phyloP scores from a whole-genome alignment of 2,329 filamentous ascomycete species.

The Trichoderma sp. region DNA sequence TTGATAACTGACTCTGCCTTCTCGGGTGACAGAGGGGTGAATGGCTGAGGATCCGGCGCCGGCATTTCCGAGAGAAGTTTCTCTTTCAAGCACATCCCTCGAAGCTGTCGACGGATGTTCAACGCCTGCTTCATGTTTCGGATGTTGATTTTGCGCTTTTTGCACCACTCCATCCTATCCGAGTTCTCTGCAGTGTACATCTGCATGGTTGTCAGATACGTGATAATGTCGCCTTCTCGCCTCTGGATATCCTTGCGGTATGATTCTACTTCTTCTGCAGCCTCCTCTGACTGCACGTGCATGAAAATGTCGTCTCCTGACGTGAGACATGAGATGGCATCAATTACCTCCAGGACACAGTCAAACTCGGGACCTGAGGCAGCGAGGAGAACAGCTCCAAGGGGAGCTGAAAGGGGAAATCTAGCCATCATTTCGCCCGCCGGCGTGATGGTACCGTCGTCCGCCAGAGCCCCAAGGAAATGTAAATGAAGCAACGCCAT shows the following conservation, averaged over 20 bases:
- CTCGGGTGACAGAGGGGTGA: slow-evolving; percentile 54
- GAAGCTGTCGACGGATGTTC: slow-evolving; percentile 61
- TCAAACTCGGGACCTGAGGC: slow-evolving; percentile 68
- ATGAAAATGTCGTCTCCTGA: slow-evolving; percentile 63
- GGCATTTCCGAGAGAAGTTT: slow-evolving; percentile 48
- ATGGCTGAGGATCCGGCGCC: slow-evolving; percentile 54
- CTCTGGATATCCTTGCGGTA: slow-evolving; percentile 57
- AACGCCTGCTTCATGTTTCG: slow-evolving; percentile 63
- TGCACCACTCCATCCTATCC: slow-evolving; percentile 58
- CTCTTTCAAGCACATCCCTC: slow-evolving; percentile 53
- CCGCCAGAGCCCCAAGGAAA: slow-evolving; percentile 71
- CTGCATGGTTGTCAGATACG: slow-evolving; percentile 62
- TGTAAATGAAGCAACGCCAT: slow-evolving; percentile 80
- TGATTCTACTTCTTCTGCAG: slow-evolving; percentile 52
- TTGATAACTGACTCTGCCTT: slow-evolving; percentile 54
- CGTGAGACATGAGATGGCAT: slow-evolving; percentile 69
- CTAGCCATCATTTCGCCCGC: slow-evolving; percentile 75
- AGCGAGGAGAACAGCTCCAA: slow-evolving; percentile 80
- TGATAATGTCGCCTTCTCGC: slow-evolving; percentile 64
- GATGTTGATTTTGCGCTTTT: slow-evolving; percentile 53
- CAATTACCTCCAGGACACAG: slow-evolving; percentile 79
- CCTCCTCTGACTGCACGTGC: slow-evolving; percentile 58
- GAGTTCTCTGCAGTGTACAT: slow-evolving; percentile 57
- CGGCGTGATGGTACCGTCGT: slow-evolving; percentile 69
- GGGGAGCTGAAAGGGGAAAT: slow-evolving; percentile 77